Evolutionary conservation across 2,329 filamentous ascomycete species (phyloP).

Genomic region (Oidium heveae): DNA sequence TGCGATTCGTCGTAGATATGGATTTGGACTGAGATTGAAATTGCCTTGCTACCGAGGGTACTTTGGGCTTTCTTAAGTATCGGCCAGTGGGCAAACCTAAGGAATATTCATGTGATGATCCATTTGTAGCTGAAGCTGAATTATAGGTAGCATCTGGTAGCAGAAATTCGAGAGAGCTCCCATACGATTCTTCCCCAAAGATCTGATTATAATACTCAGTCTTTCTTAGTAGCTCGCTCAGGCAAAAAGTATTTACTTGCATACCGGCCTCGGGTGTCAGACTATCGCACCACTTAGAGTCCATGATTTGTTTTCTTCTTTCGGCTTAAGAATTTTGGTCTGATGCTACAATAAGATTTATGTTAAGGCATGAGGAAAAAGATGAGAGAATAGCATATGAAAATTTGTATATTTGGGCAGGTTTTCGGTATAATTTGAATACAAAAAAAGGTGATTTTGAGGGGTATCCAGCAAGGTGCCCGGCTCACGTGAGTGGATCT

Average conservation of each 20-base stretch:
- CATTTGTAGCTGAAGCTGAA: not conserved
- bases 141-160: no score
- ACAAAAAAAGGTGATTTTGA: not conserved
- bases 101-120: not conserved
- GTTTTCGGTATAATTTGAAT: not conserved
- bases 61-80: not conserved
- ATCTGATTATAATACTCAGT: not conserved
- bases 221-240: not conserved
- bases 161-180: not conserved
- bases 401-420: not conserved
- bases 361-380: not conserved
- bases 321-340: not conserved
- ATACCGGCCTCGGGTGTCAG: not conserved
- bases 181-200: not conserved
- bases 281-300: not conserved
- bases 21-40: not conserved
- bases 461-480: constrained; percentile 1
- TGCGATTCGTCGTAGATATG: not conserved
- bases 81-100: not conserved
- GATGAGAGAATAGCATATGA: no score
- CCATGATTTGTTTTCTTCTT: not conserved
- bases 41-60: not conserved
- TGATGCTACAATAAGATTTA: not conserved
- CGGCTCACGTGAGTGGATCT: not conserved
- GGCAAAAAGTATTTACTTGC: not conserved